Percentiles rank a stretch among this genome's conserved stretches.
These are phyloP conservation scores for Aspergillus candidus DNA, from an alignment of 2,329 filamentous ascomycete species.

Conservation along the genomic window DNA sequence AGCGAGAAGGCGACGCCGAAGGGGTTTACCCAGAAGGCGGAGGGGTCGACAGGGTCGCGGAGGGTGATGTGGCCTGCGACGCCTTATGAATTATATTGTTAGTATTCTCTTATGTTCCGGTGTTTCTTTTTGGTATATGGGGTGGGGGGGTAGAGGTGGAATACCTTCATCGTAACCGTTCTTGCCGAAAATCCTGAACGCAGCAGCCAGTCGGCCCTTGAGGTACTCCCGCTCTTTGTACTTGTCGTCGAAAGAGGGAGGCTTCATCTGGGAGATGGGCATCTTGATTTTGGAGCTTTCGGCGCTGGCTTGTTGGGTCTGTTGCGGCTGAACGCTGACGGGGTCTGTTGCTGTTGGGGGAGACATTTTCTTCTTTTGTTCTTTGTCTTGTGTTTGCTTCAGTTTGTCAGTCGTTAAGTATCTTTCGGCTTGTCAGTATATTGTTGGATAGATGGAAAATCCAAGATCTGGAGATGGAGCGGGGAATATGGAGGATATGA, in stretches of 20 bases:
- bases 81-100: constrained; percentile 29
- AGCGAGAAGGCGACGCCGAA: constrained; percentile 58
- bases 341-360: constrained; percentile 24
- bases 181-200: constrained; percentile 55
- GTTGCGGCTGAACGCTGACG: constrained; percentile 13
- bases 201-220: constrained; percentile 50
- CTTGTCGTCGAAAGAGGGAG: constrained; percentile 38
- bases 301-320: constrained; percentile 19
- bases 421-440: background rate
- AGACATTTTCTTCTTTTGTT: constrained; percentile 15
- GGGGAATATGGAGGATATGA: too few relatives aligned
- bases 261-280: constrained; percentile 20
- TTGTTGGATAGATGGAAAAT: background rate
- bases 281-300: constrained; percentile 28
- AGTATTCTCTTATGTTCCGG: background rate
- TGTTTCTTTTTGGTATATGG: too few relatives aligned
- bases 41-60: constrained; percentile 54
- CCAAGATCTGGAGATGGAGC: too few relatives aligned
- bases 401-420: background rate
- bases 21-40: constrained; percentile 62
- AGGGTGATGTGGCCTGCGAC: constrained; percentile 60
- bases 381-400: too few relatives aligned
- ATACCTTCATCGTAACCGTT: constrained; percentile 49
- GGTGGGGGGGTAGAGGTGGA: too few relatives aligned
- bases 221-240: constrained; percentile 47